A percentile compares a stretch with the other conserved stretches of the same genome.
Conservation (phyloP, 1,284 basidiomycete genomes). For the Leccinum subrobustum region DNA sequence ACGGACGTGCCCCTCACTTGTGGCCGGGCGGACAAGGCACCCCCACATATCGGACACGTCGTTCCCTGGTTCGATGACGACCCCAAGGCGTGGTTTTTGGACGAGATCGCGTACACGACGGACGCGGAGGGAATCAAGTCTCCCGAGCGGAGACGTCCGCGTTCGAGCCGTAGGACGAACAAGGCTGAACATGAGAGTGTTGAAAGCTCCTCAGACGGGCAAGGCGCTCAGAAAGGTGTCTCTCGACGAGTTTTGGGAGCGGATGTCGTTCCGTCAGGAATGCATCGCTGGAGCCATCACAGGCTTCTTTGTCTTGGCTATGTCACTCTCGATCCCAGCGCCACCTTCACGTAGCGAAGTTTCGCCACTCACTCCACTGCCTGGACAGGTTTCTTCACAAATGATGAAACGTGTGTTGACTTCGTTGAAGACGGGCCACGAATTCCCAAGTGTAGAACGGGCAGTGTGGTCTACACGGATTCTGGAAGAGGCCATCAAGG, state of each 20-base stretch:
- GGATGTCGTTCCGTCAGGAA: constrained; percentile 93
- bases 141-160: constrained; percentile 55
- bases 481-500: constrained; percentile 64
- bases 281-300: constrained; percentile 84
- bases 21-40: constrained; percentile 17
- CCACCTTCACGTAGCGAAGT: constrained; percentile 25
- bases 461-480: constrained; percentile 68
- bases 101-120: constrained; percentile 77
- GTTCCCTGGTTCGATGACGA: constrained; percentile 92
- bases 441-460: constrained; percentile 70
- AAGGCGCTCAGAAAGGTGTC: constrained; percentile 58
- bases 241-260: constrained; percentile 87
- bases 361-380: constrained; percentile 49
- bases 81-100: constrained; percentile 89
- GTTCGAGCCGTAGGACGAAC: constrained; percentile 26
- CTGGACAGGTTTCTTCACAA: constrained; percentile 61
- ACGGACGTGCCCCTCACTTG: constrained; percentile 45
- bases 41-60: constrained; percentile 59
- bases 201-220: constrained; percentile 30
- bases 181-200: constrained; percentile 12
- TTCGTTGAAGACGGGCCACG: constrained; percentile 68
- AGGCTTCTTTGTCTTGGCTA: constrained; percentile 78
- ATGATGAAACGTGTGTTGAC: constrained; percentile 69
- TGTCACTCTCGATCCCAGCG: constrained; percentile 33
- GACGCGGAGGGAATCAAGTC: constrained; percentile 60